A percentile compares a stretch with the other conserved stretches of the same genome.
Conservation (phyloP, 768 basidiomycete species). For the Lactarius pseudohatsudake region DNA sequence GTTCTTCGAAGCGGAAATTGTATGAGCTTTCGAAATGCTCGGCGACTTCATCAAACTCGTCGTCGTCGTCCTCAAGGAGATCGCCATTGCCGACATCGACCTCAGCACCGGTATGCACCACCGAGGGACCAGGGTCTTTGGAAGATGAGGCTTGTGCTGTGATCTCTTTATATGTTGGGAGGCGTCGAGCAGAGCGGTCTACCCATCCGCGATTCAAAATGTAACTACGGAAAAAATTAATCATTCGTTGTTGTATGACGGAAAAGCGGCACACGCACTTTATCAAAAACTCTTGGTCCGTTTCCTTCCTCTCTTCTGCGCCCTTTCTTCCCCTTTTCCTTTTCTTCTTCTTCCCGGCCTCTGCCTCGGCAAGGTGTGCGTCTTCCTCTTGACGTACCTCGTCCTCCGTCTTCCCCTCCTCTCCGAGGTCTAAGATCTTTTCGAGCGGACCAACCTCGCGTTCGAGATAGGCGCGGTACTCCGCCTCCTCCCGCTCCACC, state of each 20-base stretch:
- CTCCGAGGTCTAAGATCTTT: slow-evolving; percentile 61
- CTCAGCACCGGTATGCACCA: slow-evolving; percentile 25
- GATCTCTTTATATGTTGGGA: slow-evolving; percentile 87
- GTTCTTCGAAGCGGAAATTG: slow-evolving; percentile 98
- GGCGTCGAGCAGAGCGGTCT: slow-evolving; percentile 66
- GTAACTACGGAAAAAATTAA: slow-evolving; percentile 55
- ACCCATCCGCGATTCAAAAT: slow-evolving; percentile 98
- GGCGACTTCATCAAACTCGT: slow-evolving; percentile 85
- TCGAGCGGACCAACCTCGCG: slow-evolving; percentile 78
- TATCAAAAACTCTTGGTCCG: slow-evolving; percentile 85
- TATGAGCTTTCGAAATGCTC: slow-evolving; percentile 95
- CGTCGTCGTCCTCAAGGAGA: slow-evolving; percentile 55
- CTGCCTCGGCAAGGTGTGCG: slow-evolving; percentile 33
- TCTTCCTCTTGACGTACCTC: slow-evolving; percentile 35
- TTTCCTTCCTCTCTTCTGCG: slow-evolving; percentile 50
- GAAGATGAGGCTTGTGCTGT: slow-evolving; percentile 41
- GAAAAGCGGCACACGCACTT: slow-evolving; percentile 55
- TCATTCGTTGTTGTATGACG: slow-evolving; percentile 6
- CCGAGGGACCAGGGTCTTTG: slow-evolving; percentile 29
- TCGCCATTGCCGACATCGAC: slow-evolving; percentile 30
- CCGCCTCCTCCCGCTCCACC: slow-evolving; percentile 73
- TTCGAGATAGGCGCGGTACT: slow-evolving; percentile 80
- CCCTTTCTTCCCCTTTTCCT: slow-evolving; percentile 32
- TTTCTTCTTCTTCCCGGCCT: slow-evolving; percentile 37
- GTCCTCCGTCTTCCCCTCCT: slow-evolving; percentile 29